phyloP scores from a whole-genome alignment of 257 asterid species.

The Ehretia macrophylla region DNA sequence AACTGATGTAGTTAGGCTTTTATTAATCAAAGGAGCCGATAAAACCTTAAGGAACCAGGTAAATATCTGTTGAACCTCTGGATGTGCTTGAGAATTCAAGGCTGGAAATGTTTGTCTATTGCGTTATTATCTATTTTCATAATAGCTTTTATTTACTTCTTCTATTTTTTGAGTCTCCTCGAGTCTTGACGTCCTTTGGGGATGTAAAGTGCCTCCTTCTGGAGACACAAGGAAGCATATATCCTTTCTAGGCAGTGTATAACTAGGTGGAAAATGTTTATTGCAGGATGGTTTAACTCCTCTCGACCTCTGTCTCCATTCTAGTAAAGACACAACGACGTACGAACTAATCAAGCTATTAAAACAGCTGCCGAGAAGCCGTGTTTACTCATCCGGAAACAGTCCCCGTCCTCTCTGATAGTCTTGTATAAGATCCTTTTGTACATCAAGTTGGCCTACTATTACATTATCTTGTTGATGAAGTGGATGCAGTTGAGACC shows the following conservation, averaged over 20 bases:
- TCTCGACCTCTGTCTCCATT: constrained; percentile 61
- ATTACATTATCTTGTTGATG: too few species aligned
- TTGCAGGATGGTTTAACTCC: constrained; percentile 75
- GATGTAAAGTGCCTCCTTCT: too few species aligned
- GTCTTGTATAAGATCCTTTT: too few species aligned
- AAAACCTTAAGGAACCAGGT: constrained; percentile 65
- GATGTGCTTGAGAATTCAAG: neutral
- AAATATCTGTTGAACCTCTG: constrained; percentile 6
- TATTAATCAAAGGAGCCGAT: constrained; percentile 86
- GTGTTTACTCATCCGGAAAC: neutral
- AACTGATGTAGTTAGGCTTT: constrained; percentile 72
- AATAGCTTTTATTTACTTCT: too few species aligned
- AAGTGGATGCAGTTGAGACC: too few species aligned
- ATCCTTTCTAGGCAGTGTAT: neutral
- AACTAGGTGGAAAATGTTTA: neutral
- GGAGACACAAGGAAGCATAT: too few species aligned
- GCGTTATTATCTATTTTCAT: too few species aligned
- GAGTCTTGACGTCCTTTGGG: neutral
- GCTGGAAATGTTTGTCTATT: too few species aligned
- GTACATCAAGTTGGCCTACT: too few species aligned
- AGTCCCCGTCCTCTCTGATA: too few species aligned
- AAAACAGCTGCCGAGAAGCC: constrained; percentile 35
- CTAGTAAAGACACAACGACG: constrained; percentile 58
- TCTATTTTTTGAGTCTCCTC: neutral
- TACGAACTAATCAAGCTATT: constrained; percentile 70